Percentiles rank a stretch among this genome's conserved stretches.
Evolutionary conservation across 257 asterid species (phyloP).

Genomic region (Solanum paucissectum): DNA sequence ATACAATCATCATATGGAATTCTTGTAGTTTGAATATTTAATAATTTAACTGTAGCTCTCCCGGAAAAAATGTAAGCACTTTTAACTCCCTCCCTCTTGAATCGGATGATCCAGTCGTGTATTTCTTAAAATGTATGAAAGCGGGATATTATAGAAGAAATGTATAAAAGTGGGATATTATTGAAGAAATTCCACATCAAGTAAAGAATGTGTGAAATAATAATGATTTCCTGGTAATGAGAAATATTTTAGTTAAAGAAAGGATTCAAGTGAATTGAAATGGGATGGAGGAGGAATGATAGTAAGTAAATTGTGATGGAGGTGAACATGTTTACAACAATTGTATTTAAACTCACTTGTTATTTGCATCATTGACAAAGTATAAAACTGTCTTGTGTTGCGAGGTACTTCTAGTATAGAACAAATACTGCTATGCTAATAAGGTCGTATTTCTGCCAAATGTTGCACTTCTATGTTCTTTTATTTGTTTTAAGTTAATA

Average conservation of each 20-base stretch:
- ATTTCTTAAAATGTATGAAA: background rate
- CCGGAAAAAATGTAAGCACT: background rate
- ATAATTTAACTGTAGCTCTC: background rate
- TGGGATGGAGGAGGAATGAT: background rate
- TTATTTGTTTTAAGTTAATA: background rate
- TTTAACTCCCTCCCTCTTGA: background rate
- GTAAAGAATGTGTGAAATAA: background rate
- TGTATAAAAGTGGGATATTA: background rate
- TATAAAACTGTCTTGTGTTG: background rate
- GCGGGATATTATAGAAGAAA: background rate
- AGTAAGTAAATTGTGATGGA: background rate
- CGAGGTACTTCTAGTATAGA: background rate
- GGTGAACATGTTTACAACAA: background rate
- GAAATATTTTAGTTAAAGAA: background rate
- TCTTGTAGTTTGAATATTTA: background rate
- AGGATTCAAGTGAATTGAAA: background rate
- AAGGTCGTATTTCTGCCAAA: background rate
- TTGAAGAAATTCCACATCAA: background rate
- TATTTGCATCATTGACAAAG: background rate
- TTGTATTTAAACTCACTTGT: background rate
- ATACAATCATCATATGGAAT: background rate
- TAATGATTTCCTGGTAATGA: background rate
- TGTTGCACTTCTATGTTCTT: background rate
- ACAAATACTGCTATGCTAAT: background rate
- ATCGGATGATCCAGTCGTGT: background rate